Conservation (phyloP, 1,284 basidiomycete species). For the Tylopilus microsporus region DNA sequence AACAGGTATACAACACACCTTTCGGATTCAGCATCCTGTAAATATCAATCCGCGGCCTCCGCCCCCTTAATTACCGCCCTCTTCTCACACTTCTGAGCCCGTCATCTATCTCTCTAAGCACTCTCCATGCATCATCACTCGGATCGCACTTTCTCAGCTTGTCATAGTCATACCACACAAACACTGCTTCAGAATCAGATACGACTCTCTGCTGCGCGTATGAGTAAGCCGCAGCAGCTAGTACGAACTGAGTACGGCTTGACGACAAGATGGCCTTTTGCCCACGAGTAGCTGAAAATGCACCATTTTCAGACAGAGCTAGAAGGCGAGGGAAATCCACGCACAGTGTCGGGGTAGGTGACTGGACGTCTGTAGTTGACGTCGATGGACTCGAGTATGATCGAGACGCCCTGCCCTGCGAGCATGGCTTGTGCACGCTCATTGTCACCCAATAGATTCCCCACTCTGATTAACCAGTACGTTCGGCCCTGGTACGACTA, state of each 20-base stretch:
- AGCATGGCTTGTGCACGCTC: slow-evolving; percentile 51
- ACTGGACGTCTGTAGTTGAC: slow-evolving; percentile 65
- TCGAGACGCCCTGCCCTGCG: slow-evolving; percentile 55
- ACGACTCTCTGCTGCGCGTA: slow-evolving; percentile 57
- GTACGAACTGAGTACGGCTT: slow-evolving; percentile 42
- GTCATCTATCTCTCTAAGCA: slow-evolving; percentile 22
- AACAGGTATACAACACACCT: too few relatives aligned
- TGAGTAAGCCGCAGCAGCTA: slow-evolving; percentile 57
- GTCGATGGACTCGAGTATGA: slow-evolving; percentile 68
- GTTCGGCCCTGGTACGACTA: slow-evolving; percentile 49
- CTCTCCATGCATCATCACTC: slow-evolving; percentile 38
- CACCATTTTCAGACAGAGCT: not conserved
- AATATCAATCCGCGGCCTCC: not conserved
- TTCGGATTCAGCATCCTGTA: too few relatives aligned
- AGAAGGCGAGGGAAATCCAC: slow-evolving; percentile 31
- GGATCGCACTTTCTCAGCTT: slow-evolving; percentile 59
- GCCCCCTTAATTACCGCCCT: too few relatives aligned
- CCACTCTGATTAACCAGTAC: slow-evolving; percentile 56
- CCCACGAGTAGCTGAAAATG: slow-evolving; percentile 50
- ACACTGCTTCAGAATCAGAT: slow-evolving; percentile 54
- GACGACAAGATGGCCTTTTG: slow-evolving; percentile 39
- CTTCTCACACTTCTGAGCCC: slow-evolving; percentile 11
- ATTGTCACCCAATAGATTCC: slow-evolving; percentile 53
- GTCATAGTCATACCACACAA: slow-evolving; percentile 77
- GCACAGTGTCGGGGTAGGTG: slow-evolving; percentile 65